Conservation (phyloP, 371 early-diverging fungal species). For the Actinomortierella ambigua region DNA sequence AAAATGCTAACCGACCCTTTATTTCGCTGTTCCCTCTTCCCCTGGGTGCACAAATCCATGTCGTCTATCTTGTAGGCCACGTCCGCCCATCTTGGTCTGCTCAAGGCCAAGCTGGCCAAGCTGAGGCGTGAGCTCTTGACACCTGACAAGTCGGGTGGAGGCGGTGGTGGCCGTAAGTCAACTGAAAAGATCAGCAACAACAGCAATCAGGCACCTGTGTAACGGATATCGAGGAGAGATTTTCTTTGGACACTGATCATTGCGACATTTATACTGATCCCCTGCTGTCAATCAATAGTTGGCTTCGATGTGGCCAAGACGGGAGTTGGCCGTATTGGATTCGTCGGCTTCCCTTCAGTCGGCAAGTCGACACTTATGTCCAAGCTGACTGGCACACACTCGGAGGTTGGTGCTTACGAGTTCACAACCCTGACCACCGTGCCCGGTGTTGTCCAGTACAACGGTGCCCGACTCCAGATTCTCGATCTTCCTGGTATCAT, state of each 20-base stretch:
- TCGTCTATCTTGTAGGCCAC: too few species aligned
- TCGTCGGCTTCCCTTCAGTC: constrained; percentile 95
- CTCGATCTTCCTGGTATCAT: constrained; percentile 93
- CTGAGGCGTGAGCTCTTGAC: constrained; percentile 91
- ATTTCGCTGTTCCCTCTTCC: too few species aligned
- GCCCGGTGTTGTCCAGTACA: constrained; percentile 96
- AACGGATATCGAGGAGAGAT: not conserved
- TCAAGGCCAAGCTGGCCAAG: constrained; percentile 99
- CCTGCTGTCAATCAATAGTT: constrained; percentile 50
- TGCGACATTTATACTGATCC: constrained; percentile 1
- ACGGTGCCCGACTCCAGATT: constrained; percentile 97
- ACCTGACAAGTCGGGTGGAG: constrained; percentile 83
- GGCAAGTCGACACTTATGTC: constrained; percentile 98
- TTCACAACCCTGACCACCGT: constrained; percentile 99
- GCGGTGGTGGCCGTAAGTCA: constrained; percentile 67
- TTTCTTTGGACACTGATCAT: too few species aligned
- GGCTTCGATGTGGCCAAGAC: constrained; percentile 97
- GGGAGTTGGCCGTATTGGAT: constrained; percentile 97
- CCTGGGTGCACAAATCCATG: too few species aligned
- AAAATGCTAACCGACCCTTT: too few species aligned
- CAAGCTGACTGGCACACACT: constrained; percentile 97
- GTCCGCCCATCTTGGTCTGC: constrained; percentile 95
- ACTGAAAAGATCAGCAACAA: constrained; percentile 3
- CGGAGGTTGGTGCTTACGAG: constrained; percentile 97
- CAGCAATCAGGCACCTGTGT: too few species aligned